Evolutionary conservation across 1,284 basidiomycete species (phyloP).

Genomic region (Cryptococcus floricola): DNA sequence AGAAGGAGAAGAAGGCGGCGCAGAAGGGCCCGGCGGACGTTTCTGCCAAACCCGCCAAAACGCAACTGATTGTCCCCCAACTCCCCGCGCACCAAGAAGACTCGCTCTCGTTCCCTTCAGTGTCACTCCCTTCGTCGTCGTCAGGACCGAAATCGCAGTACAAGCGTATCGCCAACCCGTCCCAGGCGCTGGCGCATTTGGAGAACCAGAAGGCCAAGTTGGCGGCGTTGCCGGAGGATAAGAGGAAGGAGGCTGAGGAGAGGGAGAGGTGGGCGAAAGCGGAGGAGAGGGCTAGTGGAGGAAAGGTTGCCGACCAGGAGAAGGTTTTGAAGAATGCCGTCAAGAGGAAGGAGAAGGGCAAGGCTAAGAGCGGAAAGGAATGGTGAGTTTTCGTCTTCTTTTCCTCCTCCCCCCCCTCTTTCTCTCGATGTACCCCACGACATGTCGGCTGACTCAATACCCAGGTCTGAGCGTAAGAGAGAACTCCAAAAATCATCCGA

Average conservation of each 20-base stretch:
- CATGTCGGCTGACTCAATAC: not conserved
- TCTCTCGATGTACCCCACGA: not conserved
- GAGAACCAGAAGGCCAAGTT: conserved; percentile 68
- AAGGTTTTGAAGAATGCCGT: conserved; percentile 76
- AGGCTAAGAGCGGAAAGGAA: conserved; percentile 70
- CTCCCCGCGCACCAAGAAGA: conserved; percentile 34
- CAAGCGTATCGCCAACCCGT: conserved; percentile 62
- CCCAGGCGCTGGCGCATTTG: conserved; percentile 76
- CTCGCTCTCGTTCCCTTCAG: conserved; percentile 65
- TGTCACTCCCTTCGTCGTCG: conserved; percentile 52
- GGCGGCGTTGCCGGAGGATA: conserved; percentile 68
- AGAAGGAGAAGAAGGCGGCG: conserved; percentile 27
- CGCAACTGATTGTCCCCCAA: conserved; percentile 62
- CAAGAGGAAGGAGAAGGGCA: conserved; percentile 84
- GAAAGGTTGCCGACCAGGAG: conserved; percentile 82
- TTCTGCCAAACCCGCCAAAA: conserved; percentile 10
- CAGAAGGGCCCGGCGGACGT: conserved; percentile 29
- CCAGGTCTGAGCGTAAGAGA: conserved; percentile 78
- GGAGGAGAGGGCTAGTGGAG: conserved; percentile 73
- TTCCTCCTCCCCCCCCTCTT: not conserved
- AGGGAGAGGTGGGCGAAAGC: conserved; percentile 82
- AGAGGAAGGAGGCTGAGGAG: conserved; percentile 70
- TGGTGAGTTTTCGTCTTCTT: conserved; percentile 59
- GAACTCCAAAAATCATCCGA: conserved; percentile 67
- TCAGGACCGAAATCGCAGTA: conserved; percentile 57